These are phyloP conservation scores for Paraconiothyrium brasiliense DNA, from an alignment of 2,329 filamentous ascomycete species.

Conservation along the genomic window DNA sequence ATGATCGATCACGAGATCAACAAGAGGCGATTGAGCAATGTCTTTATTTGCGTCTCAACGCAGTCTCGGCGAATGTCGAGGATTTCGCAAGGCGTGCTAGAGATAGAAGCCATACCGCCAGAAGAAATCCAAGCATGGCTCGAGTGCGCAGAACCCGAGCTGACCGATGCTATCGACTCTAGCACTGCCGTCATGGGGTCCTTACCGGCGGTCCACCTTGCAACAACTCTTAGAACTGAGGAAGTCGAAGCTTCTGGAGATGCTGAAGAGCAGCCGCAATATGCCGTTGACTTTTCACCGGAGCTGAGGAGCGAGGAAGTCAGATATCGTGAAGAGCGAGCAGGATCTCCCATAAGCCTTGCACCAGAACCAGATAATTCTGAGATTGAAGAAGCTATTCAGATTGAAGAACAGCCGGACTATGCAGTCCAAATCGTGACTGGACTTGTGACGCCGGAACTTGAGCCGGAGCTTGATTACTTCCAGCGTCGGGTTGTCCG, in stretches of 20 bases:
- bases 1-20: constrained; percentile 26
- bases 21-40: constrained; percentile 23
- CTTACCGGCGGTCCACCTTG: constrained; percentile 14
- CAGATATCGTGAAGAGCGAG: not conserved
- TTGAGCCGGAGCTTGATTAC: not conserved
- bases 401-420: not conserved
- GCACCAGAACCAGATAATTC: not conserved
- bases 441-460: not conserved
- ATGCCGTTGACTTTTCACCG: constrained; percentile 15
- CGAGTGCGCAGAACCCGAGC: constrained; percentile 25
- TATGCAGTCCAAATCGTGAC: not conserved
- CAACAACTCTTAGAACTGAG: not conserved
- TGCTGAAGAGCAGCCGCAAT: constrained; percentile 10
- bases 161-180: constrained; percentile 28
- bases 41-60: constrained; percentile 24
- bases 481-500: not conserved
- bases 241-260: not conserved
- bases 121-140: constrained; percentile 32
- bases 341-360: not conserved
- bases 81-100: constrained; percentile 21
- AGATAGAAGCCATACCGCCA: constrained; percentile 22
- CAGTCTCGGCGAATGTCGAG: constrained; percentile 25
- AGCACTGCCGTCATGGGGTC: constrained; percentile 24
- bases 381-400: not conserved
- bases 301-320: constrained; percentile 11